Evolutionary conservation across 208 protist genomes (phyloP).

Genomic region (Trypanosoma mega): DNA sequence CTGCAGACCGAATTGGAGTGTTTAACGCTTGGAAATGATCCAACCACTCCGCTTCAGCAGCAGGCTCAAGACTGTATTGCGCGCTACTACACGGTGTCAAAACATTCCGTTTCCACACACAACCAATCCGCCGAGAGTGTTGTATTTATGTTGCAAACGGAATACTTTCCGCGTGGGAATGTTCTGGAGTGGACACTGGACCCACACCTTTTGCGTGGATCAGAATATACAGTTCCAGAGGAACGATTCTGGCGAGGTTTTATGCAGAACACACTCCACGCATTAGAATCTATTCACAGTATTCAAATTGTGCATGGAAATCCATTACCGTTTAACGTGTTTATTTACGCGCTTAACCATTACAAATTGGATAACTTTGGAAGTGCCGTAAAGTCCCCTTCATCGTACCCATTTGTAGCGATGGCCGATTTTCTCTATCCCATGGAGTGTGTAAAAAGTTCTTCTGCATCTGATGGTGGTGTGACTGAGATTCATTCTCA

Average conservation of each 20-base stretch:
- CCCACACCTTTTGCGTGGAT: constrained; percentile 10
- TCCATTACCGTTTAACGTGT: constrained; percentile 48
- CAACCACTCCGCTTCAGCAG: constrained; percentile 12
- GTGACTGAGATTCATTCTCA: no score
- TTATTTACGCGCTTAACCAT: constrained; percentile 22
- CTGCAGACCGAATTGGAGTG: constrained; percentile 37
- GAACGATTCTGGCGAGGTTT: constrained; percentile 30
- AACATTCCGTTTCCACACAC: constrained; percentile 14
- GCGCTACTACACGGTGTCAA: constrained; percentile 42
- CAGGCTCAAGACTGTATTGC: constrained; percentile 35
- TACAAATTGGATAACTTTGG: constrained; percentile 67
- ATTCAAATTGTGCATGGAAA: constrained; percentile 52
- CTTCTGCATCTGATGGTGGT: no score
- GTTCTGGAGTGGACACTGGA: constrained; percentile 45
- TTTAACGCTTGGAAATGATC: constrained; percentile 32
- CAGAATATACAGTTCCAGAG: constrained; percentile 8
- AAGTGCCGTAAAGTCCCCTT: constrained; percentile 25
- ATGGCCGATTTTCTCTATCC: constrained; percentile 13
- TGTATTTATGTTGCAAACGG: constrained; percentile 56
- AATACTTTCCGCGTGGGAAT: constrained; percentile 64
- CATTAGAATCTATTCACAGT: constrained; percentile 46
- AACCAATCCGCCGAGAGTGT: constrained; percentile 15
- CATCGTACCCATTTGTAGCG: constrained; percentile 27
- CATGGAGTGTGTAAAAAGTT: neutral
- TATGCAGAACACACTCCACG: constrained; percentile 39